Conservation (phyloP, 2,329 filamentous ascomycete species). For the Diaporthe batatas region DNA sequence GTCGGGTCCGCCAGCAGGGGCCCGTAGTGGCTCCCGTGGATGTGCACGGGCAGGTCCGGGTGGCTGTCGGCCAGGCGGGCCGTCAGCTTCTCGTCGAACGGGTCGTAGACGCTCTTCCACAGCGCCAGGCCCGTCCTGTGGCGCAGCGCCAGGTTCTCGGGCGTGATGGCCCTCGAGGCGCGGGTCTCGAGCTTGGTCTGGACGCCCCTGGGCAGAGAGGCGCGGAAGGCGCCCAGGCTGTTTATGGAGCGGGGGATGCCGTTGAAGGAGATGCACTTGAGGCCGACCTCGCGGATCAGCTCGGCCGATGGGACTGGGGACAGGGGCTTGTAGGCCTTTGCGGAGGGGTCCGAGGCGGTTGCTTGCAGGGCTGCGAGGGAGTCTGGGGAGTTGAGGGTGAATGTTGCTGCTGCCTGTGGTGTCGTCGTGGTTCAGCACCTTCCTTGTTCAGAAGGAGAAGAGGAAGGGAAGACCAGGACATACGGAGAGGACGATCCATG, state of each 20-base stretch:
- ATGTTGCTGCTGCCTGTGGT: constrained; percentile 79
- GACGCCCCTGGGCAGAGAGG: constrained; percentile 70
- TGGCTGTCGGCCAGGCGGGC: constrained; percentile 80
- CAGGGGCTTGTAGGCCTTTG: constrained; percentile 42
- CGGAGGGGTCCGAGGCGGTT: constrained; percentile 55
- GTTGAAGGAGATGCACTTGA: constrained; percentile 85
- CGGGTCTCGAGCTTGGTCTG: constrained; percentile 65
- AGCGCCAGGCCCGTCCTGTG: constrained; percentile 72
- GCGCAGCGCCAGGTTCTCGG: constrained; percentile 67
- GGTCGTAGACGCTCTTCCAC: constrained; percentile 83
- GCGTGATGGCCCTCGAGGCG: constrained; percentile 67
- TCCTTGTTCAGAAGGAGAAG: not conserved
- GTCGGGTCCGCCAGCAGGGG: constrained; percentile 79
- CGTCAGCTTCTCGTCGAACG: constrained; percentile 79
- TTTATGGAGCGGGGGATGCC: constrained; percentile 89
- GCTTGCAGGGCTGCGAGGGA: constrained; percentile 75
- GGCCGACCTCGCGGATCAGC: constrained; percentile 79
- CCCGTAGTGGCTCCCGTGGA: constrained; percentile 81
- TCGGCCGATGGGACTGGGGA: constrained; percentile 69
- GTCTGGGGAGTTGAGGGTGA: constrained; percentile 88
- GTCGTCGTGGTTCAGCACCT: too few species aligned
- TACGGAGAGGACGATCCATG: constrained; percentile 78
- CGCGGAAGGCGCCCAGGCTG: constrained; percentile 79
- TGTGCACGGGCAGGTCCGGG: constrained; percentile 85
- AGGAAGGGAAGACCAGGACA: constrained; percentile 41